Percentiles rank a stretch among this genome's conserved stretches.
Conservation (phyloP, 2,329 filamentous ascomycete genomes). For the Teratosphaeria zuluensis region DNA sequence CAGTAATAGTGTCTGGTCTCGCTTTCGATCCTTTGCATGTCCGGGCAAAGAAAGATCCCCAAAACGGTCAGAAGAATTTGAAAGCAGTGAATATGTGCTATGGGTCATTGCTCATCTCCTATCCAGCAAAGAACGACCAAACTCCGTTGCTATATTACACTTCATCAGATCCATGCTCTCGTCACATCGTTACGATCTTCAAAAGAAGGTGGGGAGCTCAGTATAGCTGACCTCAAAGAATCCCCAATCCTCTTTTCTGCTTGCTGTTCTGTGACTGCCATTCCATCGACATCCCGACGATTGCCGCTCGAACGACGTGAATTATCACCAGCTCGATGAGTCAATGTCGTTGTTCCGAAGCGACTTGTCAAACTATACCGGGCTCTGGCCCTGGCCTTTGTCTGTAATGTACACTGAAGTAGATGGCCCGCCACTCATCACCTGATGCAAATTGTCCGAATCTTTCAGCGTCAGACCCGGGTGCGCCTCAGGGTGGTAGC, state of each 20-base stretch:
- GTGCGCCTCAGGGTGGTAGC: not conserved
- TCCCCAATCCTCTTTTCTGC: too few relatives aligned
- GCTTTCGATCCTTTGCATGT: not conserved
- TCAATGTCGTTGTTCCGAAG: too few relatives aligned
- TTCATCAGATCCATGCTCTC: too few relatives aligned
- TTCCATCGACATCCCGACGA: too few relatives aligned
- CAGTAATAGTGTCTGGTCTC: not conserved
- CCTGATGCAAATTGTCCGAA: not conserved
- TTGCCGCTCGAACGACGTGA: too few relatives aligned
- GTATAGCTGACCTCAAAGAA: too few relatives aligned
- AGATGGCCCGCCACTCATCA: not conserved
- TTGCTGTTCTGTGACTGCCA: too few relatives aligned
- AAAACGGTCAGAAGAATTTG: too few relatives aligned
- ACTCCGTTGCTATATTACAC: not conserved
- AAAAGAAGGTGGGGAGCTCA: too few relatives aligned
- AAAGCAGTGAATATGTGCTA: too few relatives aligned
- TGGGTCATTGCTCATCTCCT: not conserved
- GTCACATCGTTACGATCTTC: too few relatives aligned
- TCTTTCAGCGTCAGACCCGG: not conserved
- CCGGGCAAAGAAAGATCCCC: not conserved
- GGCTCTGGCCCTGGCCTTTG: not conserved
- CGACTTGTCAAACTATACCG: not conserved
- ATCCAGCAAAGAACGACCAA: not conserved
- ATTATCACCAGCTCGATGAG: too few relatives aligned
- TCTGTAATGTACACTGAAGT: not conserved